Conservation (phyloP, 1,284 basidiomycete species). For the Pseudozyma sp. region DNA sequence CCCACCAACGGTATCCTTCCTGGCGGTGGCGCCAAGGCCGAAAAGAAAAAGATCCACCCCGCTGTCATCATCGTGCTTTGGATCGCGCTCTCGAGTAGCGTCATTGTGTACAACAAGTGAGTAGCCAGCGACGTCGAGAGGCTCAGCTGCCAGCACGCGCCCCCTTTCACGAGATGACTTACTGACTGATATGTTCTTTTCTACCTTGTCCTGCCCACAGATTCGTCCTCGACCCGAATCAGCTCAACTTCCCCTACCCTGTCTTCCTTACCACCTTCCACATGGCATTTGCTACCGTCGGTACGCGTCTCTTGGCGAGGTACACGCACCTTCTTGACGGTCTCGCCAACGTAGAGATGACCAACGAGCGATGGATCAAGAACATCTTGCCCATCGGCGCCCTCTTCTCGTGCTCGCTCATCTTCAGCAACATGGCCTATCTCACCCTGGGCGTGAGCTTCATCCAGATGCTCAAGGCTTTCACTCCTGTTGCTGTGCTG, state of each 20-base stretch:
- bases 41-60: constrained; percentile 69
- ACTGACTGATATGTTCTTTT: background rate
- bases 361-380: constrained; percentile 72
- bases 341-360: constrained; percentile 82
- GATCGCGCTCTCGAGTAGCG: constrained; percentile 88
- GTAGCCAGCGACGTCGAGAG: constrained; percentile 7
- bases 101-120: constrained; percentile 89
- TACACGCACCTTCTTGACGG: constrained; percentile 91
- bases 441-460: constrained; percentile 90
- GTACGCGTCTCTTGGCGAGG: constrained; percentile 86
- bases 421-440: constrained; percentile 93
- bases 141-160: too few relatives aligned
- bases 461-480: constrained; percentile 99
- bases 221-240: constrained; percentile 44
- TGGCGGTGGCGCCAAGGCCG: constrained; percentile 44
- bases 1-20: constrained; percentile 51
- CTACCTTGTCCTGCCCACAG: constrained; percentile 10
- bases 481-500: constrained; percentile 94
- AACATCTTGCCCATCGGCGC: constrained; percentile 93
- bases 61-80: constrained; percentile 83
- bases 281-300: constrained; percentile 77
- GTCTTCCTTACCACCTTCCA: constrained; percentile 69
- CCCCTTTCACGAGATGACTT: background rate
- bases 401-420: constrained; percentile 90
- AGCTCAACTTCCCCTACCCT: constrained; percentile 68